A percentile compares a stretch with the other conserved stretches of the same genome.
These are phyloP conservation scores for Chaetoceros tenuissimus DNA, from an alignment of 108 stramenopile genomes.

Conservation along the genomic window DNA sequence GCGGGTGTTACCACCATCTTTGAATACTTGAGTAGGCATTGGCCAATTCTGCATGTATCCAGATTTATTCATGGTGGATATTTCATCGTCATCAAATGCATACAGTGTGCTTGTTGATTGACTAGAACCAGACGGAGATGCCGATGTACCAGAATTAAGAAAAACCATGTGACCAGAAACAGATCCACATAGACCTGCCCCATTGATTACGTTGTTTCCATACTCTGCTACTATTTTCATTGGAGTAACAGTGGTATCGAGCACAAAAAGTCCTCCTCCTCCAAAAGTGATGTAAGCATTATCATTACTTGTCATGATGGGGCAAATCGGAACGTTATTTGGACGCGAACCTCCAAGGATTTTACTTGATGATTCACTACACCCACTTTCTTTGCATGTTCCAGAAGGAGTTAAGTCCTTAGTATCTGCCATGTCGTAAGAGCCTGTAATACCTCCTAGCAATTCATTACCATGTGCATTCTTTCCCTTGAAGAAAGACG, in stretches of 20 bases:
- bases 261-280: conserved; percentile 24
- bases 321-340: conserved; percentile 30
- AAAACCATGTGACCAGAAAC: conserved; percentile 6
- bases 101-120: conserved; percentile 15
- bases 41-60: conserved; percentile 1
- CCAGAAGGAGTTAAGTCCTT: conserved; percentile 18
- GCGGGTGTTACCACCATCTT: conserved; percentile 14
- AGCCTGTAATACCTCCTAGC: conserved; percentile 12
- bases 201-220: conserved; percentile 11
- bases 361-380: not conserved
- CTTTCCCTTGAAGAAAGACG: conserved; percentile 10
- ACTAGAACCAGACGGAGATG: conserved; percentile 3
- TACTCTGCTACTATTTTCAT: conserved; percentile 27
- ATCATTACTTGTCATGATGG: conserved; percentile 3
- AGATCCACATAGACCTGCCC: conserved; percentile 22
- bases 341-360: conserved; percentile 4
- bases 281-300: conserved; percentile 12
- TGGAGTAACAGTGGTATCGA: conserved; percentile 11
- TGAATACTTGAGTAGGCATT: conserved; percentile 6
- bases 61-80: not conserved
- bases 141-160: conserved; percentile 14
- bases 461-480: conserved; percentile 18
- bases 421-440: conserved; percentile 11
- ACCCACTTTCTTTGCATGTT: conserved; percentile 19
- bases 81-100: conserved; percentile 6